A percentile compares a stretch with the other conserved stretches of the same genome.
phyloP scores from a whole-genome alignment of 2,329 filamentous ascomycete genomes.

The Pseudofabraea citricarpa region DNA sequence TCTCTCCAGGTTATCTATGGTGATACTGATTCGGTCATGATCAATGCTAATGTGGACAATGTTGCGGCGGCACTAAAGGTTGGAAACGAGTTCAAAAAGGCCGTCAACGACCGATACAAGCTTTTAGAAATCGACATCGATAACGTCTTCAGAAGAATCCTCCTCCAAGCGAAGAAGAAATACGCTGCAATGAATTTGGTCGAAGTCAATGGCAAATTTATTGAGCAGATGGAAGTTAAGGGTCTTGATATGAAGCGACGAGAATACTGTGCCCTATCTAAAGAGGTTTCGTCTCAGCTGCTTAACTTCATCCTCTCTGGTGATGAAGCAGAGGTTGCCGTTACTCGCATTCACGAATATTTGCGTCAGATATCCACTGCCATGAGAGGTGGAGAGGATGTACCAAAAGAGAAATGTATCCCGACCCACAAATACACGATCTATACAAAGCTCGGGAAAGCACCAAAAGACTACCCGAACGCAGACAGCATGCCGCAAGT shows the following conservation, averaged over 20 bases:
- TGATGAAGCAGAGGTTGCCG: conserved; percentile 81
- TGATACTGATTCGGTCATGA: conserved; percentile 99
- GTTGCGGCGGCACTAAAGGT: conserved; percentile 87
- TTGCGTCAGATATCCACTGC: conserved; percentile 76
- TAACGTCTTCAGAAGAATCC: conserved; percentile 88
- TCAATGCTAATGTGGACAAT: conserved; percentile 96
- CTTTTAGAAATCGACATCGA: conserved; percentile 97
- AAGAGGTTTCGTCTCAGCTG: conserved; percentile 86
- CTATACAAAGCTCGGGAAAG: conserved; percentile 94
- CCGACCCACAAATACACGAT: conserved; percentile 90
- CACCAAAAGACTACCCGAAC: conserved; percentile 90
- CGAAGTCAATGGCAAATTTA: conserved; percentile 80
- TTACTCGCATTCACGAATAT: conserved; percentile 90
- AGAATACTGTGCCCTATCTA: conserved; percentile 93
- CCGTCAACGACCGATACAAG: conserved; percentile 90
- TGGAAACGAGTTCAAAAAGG: conserved; percentile 89
- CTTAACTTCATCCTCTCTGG: conserved; percentile 94
- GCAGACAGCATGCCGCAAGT: conserved; percentile 94
- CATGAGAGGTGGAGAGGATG: conserved; percentile 70
- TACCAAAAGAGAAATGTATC: conserved; percentile 73
- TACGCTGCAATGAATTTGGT: conserved; percentile 95
- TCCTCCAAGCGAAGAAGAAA: conserved; percentile 98
- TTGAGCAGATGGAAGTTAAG: conserved; percentile 96
- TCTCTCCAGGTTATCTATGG: conserved; percentile 95
- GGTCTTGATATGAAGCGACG: conserved; percentile 96